Conservation (phyloP, 495 filamentous ascomycete species). For the Lasiosphaeria miniovina region DNA sequence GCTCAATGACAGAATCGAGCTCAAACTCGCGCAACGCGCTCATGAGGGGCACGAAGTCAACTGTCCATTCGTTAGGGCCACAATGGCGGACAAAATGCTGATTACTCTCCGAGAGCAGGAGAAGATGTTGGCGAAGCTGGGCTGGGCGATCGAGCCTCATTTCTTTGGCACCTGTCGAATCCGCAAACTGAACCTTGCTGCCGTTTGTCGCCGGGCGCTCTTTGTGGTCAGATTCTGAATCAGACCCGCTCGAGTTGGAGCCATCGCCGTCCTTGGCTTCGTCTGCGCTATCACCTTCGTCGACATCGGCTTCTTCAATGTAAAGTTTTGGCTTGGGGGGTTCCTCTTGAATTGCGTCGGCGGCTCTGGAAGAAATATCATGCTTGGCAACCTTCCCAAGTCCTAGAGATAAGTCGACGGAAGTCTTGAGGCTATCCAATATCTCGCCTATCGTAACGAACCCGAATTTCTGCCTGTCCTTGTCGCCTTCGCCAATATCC, state of each 20-base stretch:
- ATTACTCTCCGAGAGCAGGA: constrained; percentile 68
- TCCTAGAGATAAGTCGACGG: constrained; percentile 43
- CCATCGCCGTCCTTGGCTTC: constrained; percentile 43
- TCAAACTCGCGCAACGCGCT: constrained; percentile 66
- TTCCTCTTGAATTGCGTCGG: constrained; percentile 39
- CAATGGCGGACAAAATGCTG: constrained; percentile 63
- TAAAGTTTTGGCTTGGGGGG: constrained; percentile 42
- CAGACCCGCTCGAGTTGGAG: constrained; percentile 34
- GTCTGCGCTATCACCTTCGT: constrained; percentile 32
- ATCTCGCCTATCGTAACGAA: constrained; percentile 48
- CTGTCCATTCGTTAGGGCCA: constrained; percentile 68
- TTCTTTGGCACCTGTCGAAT: constrained; percentile 27
- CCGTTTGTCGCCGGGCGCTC: constrained; percentile 20
- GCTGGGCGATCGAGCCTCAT: constrained; percentile 55
- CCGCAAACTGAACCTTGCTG: constrained; percentile 34
- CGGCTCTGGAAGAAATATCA: constrained; percentile 39
- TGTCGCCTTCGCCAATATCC: constrained; percentile 53
- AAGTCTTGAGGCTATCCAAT: constrained; percentile 37
- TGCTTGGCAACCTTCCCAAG: constrained; percentile 42
- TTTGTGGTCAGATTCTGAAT: constrained; percentile 32
- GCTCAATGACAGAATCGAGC: constrained; percentile 71
- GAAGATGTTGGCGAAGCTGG: constrained; percentile 65
- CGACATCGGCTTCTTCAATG: constrained; percentile 36
- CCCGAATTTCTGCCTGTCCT: constrained; percentile 18
- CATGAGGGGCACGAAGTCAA: constrained; percentile 71